Evolutionary conservation across 2,329 filamentous ascomycete species (phyloP), one percentile per base, ranked within the genome.

Genomic region (Escovopsis sp.): DNA sequence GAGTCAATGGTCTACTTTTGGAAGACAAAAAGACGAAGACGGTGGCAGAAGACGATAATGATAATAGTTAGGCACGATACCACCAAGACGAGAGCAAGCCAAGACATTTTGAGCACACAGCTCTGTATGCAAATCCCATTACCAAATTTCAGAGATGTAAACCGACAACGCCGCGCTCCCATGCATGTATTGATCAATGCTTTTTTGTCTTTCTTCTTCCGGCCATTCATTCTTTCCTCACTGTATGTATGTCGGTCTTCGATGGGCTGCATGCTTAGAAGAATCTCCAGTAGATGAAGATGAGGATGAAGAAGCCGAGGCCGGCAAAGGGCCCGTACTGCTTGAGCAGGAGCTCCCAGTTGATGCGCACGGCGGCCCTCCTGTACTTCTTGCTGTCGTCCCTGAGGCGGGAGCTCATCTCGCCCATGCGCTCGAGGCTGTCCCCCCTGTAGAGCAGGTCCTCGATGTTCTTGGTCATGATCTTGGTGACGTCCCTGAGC

Each of bases 401-500:
- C 48, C 85, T 71, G 58, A 98, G 64, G 47, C 89, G 71, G 43
- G 78, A 82, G 54, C 84, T 93, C 57, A 95, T 82, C 66, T 96
- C 89, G 47, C 91, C 89, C 91, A 98, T 98, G 55, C 87, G 76
- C 66, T 98, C 91, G 51, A 98, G 65, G 54, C 81, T 91, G 60
- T 98, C 91, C 25, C 91, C 91, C 47, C 93, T 72, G 60, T 98
- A 98, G 41, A 98, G 68, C 57, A 98, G 67, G 61, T 98, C 91
- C 70, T 98, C 91, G 52, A 98, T 96, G 62, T 98, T 98, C 76
- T 96, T 96, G 43, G 88, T 96, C 93, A 98, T 98, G 57, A 98
- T 88, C 66, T 95, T 88, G 1, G 91, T 96, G 42, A 98, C 93
- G 63, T 96, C 91, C 60, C 88, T 82, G 50, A 98, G 75, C 71